A percentile compares a stretch with the other conserved stretches of the same genome.
Conservation (phyloP, 116 monocot species). For the Cymodocea nodosa region DNA sequence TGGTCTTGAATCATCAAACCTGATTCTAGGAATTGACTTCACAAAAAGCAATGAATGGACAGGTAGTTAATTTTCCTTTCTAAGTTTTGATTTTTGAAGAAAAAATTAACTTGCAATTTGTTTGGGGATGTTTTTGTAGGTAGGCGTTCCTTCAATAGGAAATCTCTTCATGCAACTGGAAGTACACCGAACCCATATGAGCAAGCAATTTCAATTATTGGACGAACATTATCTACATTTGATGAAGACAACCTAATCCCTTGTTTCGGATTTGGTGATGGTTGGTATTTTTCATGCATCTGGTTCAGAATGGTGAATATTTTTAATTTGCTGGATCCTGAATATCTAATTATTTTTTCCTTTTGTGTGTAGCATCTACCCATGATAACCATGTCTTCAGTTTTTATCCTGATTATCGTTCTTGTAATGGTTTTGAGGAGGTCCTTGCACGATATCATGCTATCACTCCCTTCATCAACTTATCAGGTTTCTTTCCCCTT, state of each 20-base stretch:
- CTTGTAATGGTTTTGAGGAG: slow-evolving; percentile 88
- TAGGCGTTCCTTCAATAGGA: slow-evolving; percentile 62
- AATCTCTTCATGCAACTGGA: slow-evolving; percentile 74
- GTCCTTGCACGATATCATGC: slow-evolving; percentile 66
- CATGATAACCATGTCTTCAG: slow-evolving; percentile 70
- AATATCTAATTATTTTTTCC: background rate
- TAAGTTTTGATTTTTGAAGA: too few relatives aligned
- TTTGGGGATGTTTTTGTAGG: slow-evolving; percentile 20
- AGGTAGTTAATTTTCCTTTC: slow-evolving; percentile 23
- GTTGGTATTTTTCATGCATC: slow-evolving; percentile 20
- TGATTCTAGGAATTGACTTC: slow-evolving; percentile 91
- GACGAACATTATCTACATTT: slow-evolving; percentile 78
- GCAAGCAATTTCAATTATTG: slow-evolving; percentile 97
- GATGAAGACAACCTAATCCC: slow-evolving; percentile 95
- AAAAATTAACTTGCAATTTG: too few relatives aligned
- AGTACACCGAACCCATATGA: slow-evolving; percentile 69
- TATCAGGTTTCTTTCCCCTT: slow-evolving; percentile 47
- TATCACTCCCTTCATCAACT: slow-evolving; percentile 56
- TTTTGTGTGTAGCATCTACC: slow-evolving; percentile 38
- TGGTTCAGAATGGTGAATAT: background rate
- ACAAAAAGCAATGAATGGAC: slow-evolving; percentile 99
- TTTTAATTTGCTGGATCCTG: background rate
- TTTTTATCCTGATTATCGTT: slow-evolving; percentile 61
- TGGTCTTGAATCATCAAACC: slow-evolving; percentile 92
- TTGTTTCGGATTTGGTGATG: slow-evolving; percentile 95